Evolutionary conservation across 495 filamentous ascomycete species (phyloP).

Genomic region (Tetracladium marchalianum): DNA sequence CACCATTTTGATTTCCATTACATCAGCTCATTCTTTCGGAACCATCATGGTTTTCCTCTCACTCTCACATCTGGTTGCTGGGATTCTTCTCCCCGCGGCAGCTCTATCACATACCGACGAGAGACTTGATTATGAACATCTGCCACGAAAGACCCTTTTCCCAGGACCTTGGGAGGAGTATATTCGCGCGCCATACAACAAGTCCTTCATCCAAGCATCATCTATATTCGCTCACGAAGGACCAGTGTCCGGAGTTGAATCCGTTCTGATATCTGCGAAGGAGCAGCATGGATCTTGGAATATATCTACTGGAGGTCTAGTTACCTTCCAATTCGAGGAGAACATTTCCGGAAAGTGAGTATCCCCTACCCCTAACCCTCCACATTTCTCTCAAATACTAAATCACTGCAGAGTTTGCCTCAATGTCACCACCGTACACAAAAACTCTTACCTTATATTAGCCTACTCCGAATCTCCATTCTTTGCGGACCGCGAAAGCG

Average conservation of each 20-base stretch:
- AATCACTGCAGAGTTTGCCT: conserved; percentile 15
- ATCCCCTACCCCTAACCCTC: neutral
- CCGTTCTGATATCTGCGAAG: conserved; percentile 9
- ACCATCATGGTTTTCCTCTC: neutral
- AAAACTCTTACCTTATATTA: conserved; percentile 21
- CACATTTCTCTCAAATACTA: neutral
- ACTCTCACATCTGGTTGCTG: neutral
- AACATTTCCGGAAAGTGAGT: conserved; percentile 29
- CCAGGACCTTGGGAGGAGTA: conserved; percentile 28
- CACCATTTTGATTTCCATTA: no score
- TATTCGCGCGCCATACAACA: conserved; percentile 25
- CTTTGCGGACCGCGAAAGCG: conserved; percentile 22
- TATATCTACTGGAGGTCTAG: conserved; percentile 22
- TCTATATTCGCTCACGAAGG: conserved; percentile 16
- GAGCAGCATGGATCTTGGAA: conserved; percentile 10
- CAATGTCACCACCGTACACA: conserved; percentile 15
- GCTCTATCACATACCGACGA: conserved; percentile 3
- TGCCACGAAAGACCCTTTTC: conserved; percentile 22
- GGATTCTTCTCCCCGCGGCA: neutral
- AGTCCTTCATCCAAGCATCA: conserved; percentile 17
- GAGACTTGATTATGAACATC: conserved; percentile 17
- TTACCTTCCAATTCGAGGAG: conserved; percentile 30
- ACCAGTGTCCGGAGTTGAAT: conserved; percentile 3
- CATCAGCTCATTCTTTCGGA: no score
- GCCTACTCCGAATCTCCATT: conserved; percentile 28